phyloP scores from a whole-genome alignment of 2,329 filamentous ascomycete species.

The Microascus cirrosus region DNA sequence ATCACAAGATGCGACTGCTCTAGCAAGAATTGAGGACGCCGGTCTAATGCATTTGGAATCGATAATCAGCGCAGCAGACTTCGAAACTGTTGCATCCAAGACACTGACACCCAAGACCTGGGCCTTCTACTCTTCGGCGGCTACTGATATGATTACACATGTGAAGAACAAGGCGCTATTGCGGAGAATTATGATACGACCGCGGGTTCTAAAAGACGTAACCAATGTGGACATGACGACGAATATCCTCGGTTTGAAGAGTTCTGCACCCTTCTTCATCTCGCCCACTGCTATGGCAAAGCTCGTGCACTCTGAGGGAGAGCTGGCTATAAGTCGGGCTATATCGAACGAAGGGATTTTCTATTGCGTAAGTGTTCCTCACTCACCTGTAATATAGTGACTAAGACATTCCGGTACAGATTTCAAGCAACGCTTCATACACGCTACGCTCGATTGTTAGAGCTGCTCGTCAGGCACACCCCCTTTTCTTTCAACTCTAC shows the following conservation, averaged over 20 bases:
- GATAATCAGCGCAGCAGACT: constrained; percentile 15
- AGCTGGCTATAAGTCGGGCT: too few relatives aligned
- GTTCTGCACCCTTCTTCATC: constrained; percentile 12
- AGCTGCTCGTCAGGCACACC: too few relatives aligned
- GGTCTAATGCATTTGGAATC: too few relatives aligned
- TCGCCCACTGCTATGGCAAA: constrained; percentile 11
- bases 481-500: constrained; percentile 9
- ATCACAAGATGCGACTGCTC: too few relatives aligned
- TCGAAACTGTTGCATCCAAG: constrained; percentile 10
- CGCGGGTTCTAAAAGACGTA: constrained; percentile 13
- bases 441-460: constrained; percentile 6
- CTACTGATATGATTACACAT: constrained; percentile 14
- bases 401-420: background rate
- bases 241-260: constrained; percentile 10
- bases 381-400: background rate
- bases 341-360: too few relatives aligned
- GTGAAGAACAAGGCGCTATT: constrained; percentile 11
- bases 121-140: constrained; percentile 13
- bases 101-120: constrained; percentile 10
- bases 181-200: constrained; percentile 12
- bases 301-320: constrained; percentile 7
- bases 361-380: too few relatives aligned
- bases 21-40: too few relatives aligned
- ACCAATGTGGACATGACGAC: constrained; percentile 7
- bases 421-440: constrained; percentile 3